Conservation (phyloP, 306 rosid species). For the Bauhinia variegata region DNA sequence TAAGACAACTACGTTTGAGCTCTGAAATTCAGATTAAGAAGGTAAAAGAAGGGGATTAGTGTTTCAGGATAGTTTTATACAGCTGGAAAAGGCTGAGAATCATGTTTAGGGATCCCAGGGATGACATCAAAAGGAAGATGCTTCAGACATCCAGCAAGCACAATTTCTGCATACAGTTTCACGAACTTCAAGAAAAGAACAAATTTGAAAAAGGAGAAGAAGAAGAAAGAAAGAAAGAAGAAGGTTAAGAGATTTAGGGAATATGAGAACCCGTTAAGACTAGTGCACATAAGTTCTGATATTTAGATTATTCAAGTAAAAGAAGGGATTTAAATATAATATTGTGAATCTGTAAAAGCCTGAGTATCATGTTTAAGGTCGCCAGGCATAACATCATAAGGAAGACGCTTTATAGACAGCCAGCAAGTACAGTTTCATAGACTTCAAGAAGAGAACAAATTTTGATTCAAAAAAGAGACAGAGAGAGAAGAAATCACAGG, state of each 20-base stretch:
- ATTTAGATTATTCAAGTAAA: not conserved
- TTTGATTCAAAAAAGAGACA: too few species aligned
- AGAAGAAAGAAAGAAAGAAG: not conserved
- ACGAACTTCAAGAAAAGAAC: too few species aligned
- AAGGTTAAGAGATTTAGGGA: not conserved
- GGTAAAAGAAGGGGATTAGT: too few species aligned
- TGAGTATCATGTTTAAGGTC: not conserved
- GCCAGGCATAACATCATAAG: slow-evolving; percentile 2
- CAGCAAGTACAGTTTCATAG: slow-evolving; percentile 1
- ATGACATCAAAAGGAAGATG: too few species aligned
- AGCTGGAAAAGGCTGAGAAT: too few species aligned
- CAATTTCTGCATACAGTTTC: too few species aligned
- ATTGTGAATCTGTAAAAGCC: not conserved
- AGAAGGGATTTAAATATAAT: not conserved
- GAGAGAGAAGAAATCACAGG: not conserved
- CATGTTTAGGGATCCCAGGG: too few species aligned
- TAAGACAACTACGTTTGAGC: too few species aligned
- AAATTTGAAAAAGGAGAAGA: not conserved
- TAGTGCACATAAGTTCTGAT: not conserved
- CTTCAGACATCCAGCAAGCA: too few species aligned
- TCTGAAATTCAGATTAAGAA: too few species aligned
- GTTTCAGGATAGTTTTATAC: too few species aligned
- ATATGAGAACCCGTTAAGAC: not conserved
- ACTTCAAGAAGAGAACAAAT: not conserved
- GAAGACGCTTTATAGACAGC: slow-evolving; percentile 6